Evolutionary conservation across 805 yeast genomes (phyloP).

Genomic region (Candida wancherniae): DNA sequence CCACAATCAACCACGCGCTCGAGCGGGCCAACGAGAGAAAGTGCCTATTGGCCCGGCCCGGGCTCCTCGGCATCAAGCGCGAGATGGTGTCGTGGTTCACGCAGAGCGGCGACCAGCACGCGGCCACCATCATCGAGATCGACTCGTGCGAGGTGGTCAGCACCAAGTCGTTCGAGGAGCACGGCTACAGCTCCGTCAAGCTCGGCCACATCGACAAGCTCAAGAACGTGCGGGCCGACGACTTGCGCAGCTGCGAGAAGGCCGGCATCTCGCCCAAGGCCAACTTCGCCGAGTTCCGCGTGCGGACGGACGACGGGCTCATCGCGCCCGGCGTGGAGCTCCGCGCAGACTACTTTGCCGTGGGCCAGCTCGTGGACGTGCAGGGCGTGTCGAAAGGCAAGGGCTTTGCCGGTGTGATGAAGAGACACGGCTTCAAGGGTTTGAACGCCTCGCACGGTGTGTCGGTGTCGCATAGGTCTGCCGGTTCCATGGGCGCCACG

Average conservation of each 20-base stretch:
- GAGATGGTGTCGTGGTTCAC: constrained; percentile 90
- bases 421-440: constrained; percentile 86
- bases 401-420: constrained; percentile 98
- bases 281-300: constrained; percentile 71
- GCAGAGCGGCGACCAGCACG: constrained; percentile 60
- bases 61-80: constrained; percentile 74
- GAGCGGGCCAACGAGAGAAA: constrained; percentile 68
- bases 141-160: constrained; percentile 82
- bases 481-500: constrained; percentile 95
- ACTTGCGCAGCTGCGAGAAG: constrained; percentile 71
- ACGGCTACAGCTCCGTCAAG: constrained; percentile 83
- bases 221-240: constrained; percentile 50
- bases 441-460: constrained; percentile 94
- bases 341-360: constrained; percentile 76
- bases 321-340: constrained; percentile 74
- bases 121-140: constrained; percentile 85
- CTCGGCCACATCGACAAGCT: constrained; percentile 76
- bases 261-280: constrained; percentile 84
- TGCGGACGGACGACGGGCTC: constrained; percentile 59
- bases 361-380: constrained; percentile 81
- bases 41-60: constrained; percentile 72
- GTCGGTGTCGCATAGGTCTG: constrained; percentile 86
- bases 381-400: constrained; percentile 83
- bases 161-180: constrained; percentile 61
- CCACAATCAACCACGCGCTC: constrained; percentile 60